phyloP scores from a whole-genome alignment of 2,329 filamentous ascomycete genomes.

The Aspergillaceae sp. region DNA sequence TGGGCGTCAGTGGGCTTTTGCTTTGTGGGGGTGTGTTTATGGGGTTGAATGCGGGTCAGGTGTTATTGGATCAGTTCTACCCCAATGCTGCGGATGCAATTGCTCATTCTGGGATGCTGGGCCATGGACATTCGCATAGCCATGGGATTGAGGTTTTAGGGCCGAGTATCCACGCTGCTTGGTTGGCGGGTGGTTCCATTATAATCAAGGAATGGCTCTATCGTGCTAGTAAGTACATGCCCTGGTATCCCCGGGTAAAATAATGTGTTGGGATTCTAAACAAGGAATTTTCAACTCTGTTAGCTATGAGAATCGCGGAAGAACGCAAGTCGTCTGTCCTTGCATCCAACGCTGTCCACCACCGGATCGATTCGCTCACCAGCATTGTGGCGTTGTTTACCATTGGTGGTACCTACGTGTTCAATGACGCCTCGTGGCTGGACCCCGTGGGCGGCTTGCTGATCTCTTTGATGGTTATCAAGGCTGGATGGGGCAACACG shows the following conservation, averaged over 20 bases:
- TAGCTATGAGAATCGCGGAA: constrained; percentile 88
- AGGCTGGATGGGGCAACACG: constrained; percentile 81
- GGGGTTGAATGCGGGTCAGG: constrained; percentile 66
- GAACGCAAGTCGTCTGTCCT: constrained; percentile 93
- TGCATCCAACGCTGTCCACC: constrained; percentile 91
- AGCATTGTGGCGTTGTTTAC: constrained; percentile 85
- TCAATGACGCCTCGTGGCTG: constrained; percentile 80
- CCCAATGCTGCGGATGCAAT: constrained; percentile 52
- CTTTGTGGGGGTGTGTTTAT: constrained; percentile 86
- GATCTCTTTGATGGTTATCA: constrained; percentile 88
- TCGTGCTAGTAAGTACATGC: constrained; percentile 66
- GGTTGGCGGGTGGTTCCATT: constrained; percentile 86
- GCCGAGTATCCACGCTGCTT: constrained; percentile 87
- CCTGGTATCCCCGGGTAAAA: no score
- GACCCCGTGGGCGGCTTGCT: constrained; percentile 88
- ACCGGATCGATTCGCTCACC: constrained; percentile 90
- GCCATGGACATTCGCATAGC: constrained; percentile 54
- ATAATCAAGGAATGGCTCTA: constrained; percentile 95
- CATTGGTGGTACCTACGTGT: constrained; percentile 80
- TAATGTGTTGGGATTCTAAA: no score
- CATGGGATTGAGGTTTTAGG: constrained; percentile 45
- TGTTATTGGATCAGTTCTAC: constrained; percentile 64
- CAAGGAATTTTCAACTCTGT: not conserved
- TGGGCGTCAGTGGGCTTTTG: constrained; percentile 87
- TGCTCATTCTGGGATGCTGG: constrained; percentile 30